Evolutionary conservation across 495 filamentous ascomycete species (phyloP), one percentile per base, ranked within the genome.

Genomic region (Astrothelium macrocarpum): DNA sequence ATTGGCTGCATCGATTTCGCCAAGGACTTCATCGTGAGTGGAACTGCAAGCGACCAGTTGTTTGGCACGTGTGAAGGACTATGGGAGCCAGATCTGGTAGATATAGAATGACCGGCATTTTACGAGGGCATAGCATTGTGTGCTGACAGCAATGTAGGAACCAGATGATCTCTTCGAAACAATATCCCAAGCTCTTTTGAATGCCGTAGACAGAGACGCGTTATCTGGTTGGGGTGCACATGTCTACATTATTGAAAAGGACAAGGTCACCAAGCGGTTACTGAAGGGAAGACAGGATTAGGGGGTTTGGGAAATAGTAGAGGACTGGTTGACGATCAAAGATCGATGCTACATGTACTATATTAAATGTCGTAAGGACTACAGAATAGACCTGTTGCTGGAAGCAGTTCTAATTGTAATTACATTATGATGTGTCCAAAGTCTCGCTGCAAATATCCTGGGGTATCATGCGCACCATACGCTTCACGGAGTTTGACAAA

Each of bases 1-100:
- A 97, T 98, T 76, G 94, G 94, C 71, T 98, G 94, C 80, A 97
- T 97, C 75, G 93, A 98, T 76, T 96, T 96, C 72, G 94, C 94
- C 62, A 96, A 96, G 81, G 94, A 98, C 77, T 98, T 98, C 77
- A 97, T 98, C 76, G 95, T 97, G 64, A 89, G 85, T 71, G 94
- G 94, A 65, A 98, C 94, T 20, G 94, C 94, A 29, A 90, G 89
- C 69, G 91, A 97, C 72, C 94, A 98, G 83, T 78, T 98, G 67
- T 97, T 96, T 80, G 94, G 94, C 78, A 98, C 94, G 71, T 98
- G 94, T 77, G 94, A 98, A 79, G 90, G 90, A 71, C 78, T 98
- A 72, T 98, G 94, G 94, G 95, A 98, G 80, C 94, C 94, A 63
- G 86, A 95, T 82, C 75, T 98, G 78, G 91, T 95, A 80, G 59